Percentiles rank a stretch among this genome's conserved stretches.
Conservation (phyloP, 129 eudicot species). For the Oenanthe sinensis region DNA sequence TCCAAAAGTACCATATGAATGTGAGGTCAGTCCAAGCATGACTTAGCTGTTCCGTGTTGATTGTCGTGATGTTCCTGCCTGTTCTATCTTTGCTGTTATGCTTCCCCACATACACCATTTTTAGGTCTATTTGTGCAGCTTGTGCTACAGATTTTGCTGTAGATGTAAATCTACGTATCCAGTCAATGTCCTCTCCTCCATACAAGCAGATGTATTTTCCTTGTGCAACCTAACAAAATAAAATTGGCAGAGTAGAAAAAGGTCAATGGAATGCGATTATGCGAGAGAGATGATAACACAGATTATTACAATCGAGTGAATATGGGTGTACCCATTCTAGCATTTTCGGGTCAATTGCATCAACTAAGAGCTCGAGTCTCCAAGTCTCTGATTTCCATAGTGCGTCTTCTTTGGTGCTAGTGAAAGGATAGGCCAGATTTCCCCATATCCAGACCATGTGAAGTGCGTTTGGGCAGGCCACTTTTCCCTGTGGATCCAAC, state of each 20-base stretch:
- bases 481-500: conserved; percentile 77
- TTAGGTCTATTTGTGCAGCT: conserved; percentile 32
- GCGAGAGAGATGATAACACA: background rate
- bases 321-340: conserved; percentile 45
- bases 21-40: conserved; percentile 52
- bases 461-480: conserved; percentile 57
- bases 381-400: conserved; percentile 76
- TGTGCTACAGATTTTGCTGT: conserved; percentile 29
- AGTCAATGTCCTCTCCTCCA: conserved; percentile 80
- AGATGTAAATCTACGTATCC: conserved; percentile 52
- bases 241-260: background rate
- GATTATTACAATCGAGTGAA: background rate
- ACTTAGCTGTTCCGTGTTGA: conserved; percentile 33
- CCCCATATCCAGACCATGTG: conserved; percentile 95
- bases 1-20: conserved; percentile 79
- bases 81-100: conserved; percentile 50
- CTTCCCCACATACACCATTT: conserved; percentile 84
- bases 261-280: background rate
- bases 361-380: conserved; percentile 71
- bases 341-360: conserved; percentile 46
- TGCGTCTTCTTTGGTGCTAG: conserved; percentile 41
- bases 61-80: conserved; percentile 28
- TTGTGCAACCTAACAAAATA: conserved; percentile 39
- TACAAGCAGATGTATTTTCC: conserved; percentile 67
- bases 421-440: conserved; percentile 69